These are phyloP conservation scores for Spongospora subterranea DNA, from an alignment of 208 protist genomes.

Conservation along the genomic window DNA sequence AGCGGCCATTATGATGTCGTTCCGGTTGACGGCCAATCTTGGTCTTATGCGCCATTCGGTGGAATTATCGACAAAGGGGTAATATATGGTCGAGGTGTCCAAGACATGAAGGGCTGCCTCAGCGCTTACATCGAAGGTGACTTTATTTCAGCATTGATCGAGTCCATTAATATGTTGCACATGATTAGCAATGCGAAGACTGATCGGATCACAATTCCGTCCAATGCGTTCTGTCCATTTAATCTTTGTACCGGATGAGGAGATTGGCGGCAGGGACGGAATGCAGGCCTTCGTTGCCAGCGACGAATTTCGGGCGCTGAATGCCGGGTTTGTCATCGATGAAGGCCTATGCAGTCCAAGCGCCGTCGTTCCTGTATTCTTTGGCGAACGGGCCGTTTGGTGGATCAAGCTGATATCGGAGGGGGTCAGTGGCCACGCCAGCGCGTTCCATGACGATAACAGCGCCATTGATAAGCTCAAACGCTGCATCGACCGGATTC, in stretches of 20 bases:
- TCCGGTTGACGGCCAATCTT: neutral
- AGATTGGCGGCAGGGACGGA: conserved; percentile 44
- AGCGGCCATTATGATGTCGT: conserved; percentile 54
- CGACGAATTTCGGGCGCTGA: neutral
- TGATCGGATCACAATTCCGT: neutral
- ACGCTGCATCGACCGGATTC: neutral
- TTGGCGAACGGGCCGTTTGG: conserved; percentile 45
- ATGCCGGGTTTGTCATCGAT: conserved; percentile 32
- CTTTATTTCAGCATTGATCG: too few relatives aligned
- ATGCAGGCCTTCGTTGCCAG: neutral
- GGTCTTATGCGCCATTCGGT: conserved; percentile 20
- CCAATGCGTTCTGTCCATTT: conserved; percentile 20
- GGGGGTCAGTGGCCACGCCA: conserved; percentile 8
- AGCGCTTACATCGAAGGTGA: neutral
- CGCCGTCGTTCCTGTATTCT: neutral
- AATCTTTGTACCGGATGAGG: conserved; percentile 55
- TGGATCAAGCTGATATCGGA: neutral
- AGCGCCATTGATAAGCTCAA: conserved; percentile 24
- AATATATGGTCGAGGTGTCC: conserved; percentile 6
- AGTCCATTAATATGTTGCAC: neutral
- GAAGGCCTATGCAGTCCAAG: conserved; percentile 17
- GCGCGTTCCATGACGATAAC: neutral
- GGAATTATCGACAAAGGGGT: neutral
- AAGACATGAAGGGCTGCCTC: conserved; percentile 28
- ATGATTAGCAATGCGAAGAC: neutral